A percentile compares a stretch with the other conserved stretches of the same genome.
phyloP scores from a whole-genome alignment of 306 rosid species.

The Quillaja saponaria region DNA sequence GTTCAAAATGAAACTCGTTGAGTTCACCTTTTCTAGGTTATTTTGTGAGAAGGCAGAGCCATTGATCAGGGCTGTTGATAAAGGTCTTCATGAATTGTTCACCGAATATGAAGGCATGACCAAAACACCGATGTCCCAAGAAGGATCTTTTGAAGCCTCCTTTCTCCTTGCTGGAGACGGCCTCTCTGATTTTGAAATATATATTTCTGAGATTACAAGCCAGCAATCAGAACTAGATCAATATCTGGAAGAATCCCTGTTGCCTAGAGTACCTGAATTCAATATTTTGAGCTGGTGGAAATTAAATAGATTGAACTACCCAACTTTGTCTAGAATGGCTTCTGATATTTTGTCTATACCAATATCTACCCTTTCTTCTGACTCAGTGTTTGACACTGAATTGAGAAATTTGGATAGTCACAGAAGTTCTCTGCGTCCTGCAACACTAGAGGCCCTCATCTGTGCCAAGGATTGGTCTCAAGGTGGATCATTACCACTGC shows the following conservation, averaged over 20 bases:
- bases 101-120: slow-evolving; percentile 61
- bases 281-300: slow-evolving; percentile 87
- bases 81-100: slow-evolving; percentile 75
- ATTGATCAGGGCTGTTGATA: slow-evolving; percentile 68
- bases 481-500: slow-evolving; percentile 43
- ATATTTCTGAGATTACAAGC: slow-evolving; percentile 59
- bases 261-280: slow-evolving; percentile 49
- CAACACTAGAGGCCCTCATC: slow-evolving; percentile 74
- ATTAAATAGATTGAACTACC: slow-evolving; percentile 53
- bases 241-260: slow-evolving; percentile 71
- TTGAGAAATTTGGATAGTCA: slow-evolving; percentile 64
- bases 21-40: slow-evolving; percentile 57
- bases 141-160: slow-evolving; percentile 50
- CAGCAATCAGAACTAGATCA: slow-evolving; percentile 78
- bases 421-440: slow-evolving; percentile 54
- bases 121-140: slow-evolving; percentile 48
- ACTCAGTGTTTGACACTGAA: slow-evolving; percentile 64
- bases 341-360: slow-evolving; percentile 81
- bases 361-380: slow-evolving; percentile 64
- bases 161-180: slow-evolving; percentile 52
- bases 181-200: slow-evolving; percentile 67
- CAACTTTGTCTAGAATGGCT: slow-evolving; percentile 78
- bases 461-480: slow-evolving; percentile 87
- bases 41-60: slow-evolving; percentile 66
- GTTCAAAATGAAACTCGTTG: slow-evolving; percentile 78